Evolutionary conservation across 2,329 filamentous ascomycete species (phyloP), one percentile per base, ranked within the genome.

Genomic region (Alternaria tenuissima): DNA sequence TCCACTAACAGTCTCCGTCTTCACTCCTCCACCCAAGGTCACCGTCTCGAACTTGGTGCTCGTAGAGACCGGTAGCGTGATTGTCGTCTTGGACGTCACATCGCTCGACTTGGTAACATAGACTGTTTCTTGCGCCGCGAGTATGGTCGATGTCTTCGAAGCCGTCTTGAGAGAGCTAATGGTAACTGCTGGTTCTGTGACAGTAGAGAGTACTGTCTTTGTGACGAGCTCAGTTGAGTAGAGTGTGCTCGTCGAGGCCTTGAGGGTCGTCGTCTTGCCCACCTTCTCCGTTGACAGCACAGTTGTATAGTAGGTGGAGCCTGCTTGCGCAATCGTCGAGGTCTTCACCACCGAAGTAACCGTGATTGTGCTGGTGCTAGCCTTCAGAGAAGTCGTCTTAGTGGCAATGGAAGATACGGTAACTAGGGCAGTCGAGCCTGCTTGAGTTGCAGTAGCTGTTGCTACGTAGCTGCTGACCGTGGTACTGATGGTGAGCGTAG

Each of bases 401-500:
- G 59, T 61, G n/a, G 63, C 42, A 7, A 44, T 43, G 4, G 57
- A 60, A 2, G 51, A 66, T n/a, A 57, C 54, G 5, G 66, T 72
- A 6, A 60, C 51, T 16, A 57, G 30, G 8, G 61, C 20, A 5
- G 70, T 71, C 6, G 58, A 59, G n/a, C 63, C 69, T 26, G 58
- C 26, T 43, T 59, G 58, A 57, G 59, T 64, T 2, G 41, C 63
- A 7, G 63, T 64, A 20, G 39, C 30, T 3, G 61, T 66, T 30
- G 62, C 70, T 34, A 73, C 62, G 26, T 65, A 70, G 14, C 67
- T 66, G 3, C 65, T 73, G 12, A 76, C 24, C 1, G 72, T 75
- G 2, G 68, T 65, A 28, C 48, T 70, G 7, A 72, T 36, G 8
- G 68, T 74, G 3, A 72, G 48, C 1, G 73, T 78, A 16, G 64